These are phyloP conservation scores for Cyberlindnera subsufficiens DNA, from an alignment of 805 yeast genomes.

Conservation along the genomic window DNA sequence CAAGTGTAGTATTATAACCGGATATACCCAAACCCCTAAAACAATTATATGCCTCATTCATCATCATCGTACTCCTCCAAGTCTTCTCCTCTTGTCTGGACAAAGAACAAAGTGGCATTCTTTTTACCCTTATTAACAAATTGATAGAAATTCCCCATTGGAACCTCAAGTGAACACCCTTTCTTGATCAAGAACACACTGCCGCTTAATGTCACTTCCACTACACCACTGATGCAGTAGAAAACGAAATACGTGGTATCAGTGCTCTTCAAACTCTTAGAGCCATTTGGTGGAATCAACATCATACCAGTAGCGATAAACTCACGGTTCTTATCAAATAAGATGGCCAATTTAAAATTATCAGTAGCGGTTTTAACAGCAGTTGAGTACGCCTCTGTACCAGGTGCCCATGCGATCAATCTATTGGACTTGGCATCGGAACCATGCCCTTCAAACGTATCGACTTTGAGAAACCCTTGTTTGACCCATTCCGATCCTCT, in stretches of 20 bases:
- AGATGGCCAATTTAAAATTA: constrained; percentile 54
- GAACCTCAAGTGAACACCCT: constrained; percentile 80
- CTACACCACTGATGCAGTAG: constrained; percentile 63
- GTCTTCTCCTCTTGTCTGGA: constrained; percentile 45
- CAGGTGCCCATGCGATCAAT: constrained; percentile 62
- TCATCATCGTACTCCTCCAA: constrained; percentile 19
- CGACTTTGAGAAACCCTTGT: constrained; percentile 34
- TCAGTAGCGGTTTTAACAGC: constrained; percentile 37
- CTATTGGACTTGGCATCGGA: constrained; percentile 37
- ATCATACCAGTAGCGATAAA: constrained; percentile 71
- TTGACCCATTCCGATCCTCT: constrained; percentile 50
- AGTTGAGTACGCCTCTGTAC: constrained; percentile 41
- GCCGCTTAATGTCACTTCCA: constrained; percentile 62
- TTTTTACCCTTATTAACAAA: constrained; percentile 56
- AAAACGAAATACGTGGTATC: constrained; percentile 64
- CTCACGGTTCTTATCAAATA: constrained; percentile 58
- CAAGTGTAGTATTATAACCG: too few species aligned
- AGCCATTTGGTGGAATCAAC: constrained; percentile 55
- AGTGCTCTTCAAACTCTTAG: constrained; percentile 54
- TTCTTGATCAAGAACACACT: constrained; percentile 52
- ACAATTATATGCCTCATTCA: background rate
- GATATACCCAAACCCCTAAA: background rate
- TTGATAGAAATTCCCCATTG: constrained; percentile 69
- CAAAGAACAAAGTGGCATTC: constrained; percentile 65
- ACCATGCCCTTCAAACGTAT: constrained; percentile 48